These are phyloP conservation scores for Spergularia azorica DNA, from an alignment of 179 eudicot species.

Conservation along the genomic window DNA sequence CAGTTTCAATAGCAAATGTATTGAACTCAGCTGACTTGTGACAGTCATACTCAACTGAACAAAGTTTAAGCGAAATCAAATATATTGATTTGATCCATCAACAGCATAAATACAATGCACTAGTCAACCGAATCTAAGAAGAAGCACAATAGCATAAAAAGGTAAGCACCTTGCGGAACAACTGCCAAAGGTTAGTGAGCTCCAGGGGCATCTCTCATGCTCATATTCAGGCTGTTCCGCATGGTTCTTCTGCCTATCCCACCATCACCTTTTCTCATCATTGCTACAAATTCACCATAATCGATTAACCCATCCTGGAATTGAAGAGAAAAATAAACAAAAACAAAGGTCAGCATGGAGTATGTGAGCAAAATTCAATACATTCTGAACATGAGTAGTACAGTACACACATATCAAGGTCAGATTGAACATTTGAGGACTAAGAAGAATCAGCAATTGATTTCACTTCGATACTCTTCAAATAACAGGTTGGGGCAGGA, in stretches of 20 bases:
- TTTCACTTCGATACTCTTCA: too few species aligned
- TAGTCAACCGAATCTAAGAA: not conserved
- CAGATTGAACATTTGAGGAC: not conserved
- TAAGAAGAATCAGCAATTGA: too few species aligned
- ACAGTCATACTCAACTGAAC: not conserved
- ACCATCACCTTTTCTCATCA: constrained; percentile 83
- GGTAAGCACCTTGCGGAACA: constrained; percentile 23
- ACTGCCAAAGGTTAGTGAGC: constrained; percentile 30
- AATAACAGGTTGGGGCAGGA: too few species aligned
- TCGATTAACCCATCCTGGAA: constrained; percentile 78
- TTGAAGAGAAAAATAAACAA: constrained; percentile 11
- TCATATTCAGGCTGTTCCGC: constrained; percentile 71
- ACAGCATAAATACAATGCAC: not conserved
- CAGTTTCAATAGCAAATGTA: too few species aligned
- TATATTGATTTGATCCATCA: not conserved
- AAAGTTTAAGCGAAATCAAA: too few species aligned
- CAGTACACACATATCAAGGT: too few species aligned
- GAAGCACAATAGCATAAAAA: constrained; percentile 6
- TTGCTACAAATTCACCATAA: constrained; percentile 82
- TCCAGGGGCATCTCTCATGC: constrained; percentile 71
- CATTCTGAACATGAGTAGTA: too few species aligned
- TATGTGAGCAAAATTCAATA: too few species aligned
- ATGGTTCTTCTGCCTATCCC: constrained; percentile 84
- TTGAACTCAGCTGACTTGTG: too few species aligned
- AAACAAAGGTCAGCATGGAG: not conserved